These are phyloP conservation scores for Penicillium sp. DNA, from an alignment of 2,329 filamentous ascomycete species.

Conservation along the genomic window DNA sequence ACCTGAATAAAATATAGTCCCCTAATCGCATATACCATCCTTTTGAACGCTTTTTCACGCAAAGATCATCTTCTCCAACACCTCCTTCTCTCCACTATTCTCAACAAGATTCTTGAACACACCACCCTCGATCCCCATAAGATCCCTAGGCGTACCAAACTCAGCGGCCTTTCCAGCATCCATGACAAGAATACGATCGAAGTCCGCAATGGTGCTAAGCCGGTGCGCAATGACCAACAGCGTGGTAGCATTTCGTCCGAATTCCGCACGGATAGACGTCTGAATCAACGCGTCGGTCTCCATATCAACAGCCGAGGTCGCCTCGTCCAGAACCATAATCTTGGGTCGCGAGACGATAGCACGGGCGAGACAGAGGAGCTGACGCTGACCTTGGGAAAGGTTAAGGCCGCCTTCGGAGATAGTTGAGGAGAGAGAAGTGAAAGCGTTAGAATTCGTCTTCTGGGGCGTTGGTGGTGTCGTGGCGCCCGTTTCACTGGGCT, in stretches of 20 bases:
- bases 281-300: slow-evolving; percentile 73
- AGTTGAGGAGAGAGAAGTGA: slow-evolving; percentile 61
- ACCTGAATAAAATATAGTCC: too few relatives aligned
- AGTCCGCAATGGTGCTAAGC: slow-evolving; percentile 74
- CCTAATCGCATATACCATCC: neutral
- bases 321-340: slow-evolving; percentile 79
- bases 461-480: slow-evolving; percentile 24
- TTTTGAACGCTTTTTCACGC: neutral
- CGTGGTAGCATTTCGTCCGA: slow-evolving; percentile 60
- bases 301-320: slow-evolving; percentile 77
- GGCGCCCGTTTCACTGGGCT: slow-evolving; percentile 17
- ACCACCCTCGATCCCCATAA: slow-evolving; percentile 48
- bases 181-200: slow-evolving; percentile 71
- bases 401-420: slow-evolving; percentile 74
- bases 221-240: slow-evolving; percentile 74
- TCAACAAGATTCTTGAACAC: slow-evolving; percentile 28
- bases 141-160: slow-evolving; percentile 63
- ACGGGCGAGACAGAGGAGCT: slow-evolving; percentile 34
- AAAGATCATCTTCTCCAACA: slow-evolving; percentile 27
- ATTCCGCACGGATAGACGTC: slow-evolving; percentile 70
- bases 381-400: slow-evolving; percentile 35
- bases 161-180: slow-evolving; percentile 68
- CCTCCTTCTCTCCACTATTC: slow-evolving; percentile 26
- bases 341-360: slow-evolving; percentile 68
- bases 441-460: slow-evolving; percentile 64